These are phyloP conservation scores for Pleurotus cornucopiae DNA, from an alignment of 768 basidiomycete genomes.

Conservation along the genomic window DNA sequence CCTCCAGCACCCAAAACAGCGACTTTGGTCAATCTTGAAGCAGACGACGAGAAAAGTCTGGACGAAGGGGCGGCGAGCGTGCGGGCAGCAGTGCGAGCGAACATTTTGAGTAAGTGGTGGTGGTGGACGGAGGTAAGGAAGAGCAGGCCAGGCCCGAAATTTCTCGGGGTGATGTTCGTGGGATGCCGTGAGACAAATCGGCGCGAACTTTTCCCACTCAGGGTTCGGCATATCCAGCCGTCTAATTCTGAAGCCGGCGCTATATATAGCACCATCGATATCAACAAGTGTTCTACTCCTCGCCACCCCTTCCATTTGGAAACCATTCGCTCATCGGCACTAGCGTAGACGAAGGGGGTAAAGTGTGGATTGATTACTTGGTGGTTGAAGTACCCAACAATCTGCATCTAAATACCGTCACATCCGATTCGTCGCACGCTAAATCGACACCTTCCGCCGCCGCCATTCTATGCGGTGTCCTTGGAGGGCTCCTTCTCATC, in stretches of 20 bases:
- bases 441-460: too few relatives aligned
- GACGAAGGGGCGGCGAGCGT: constrained; percentile 46
- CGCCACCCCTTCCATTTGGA: background rate
- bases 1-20: constrained; percentile 97
- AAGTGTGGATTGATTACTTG: background rate
- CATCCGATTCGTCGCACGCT: too few relatives aligned
- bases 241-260: too few relatives aligned
- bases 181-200: too few relatives aligned
- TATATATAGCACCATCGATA: background rate
- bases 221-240: too few relatives aligned
- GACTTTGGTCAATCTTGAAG: constrained; percentile 76
- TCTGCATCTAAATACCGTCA: too few relatives aligned
- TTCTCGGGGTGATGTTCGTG: too few relatives aligned
- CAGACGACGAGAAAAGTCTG: constrained; percentile 74
- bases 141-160: background rate
- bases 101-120: constrained; percentile 40
- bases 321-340: background rate
- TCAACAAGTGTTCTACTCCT: background rate
- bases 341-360: background rate
- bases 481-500: too few relatives aligned
- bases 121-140: constrained; percentile 15
- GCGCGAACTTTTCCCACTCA: too few relatives aligned
- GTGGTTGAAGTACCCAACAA: background rate
- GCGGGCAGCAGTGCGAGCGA: constrained; percentile 61
- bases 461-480: too few relatives aligned